A percentile compares a stretch with the other conserved stretches of the same genome.
Evolutionary conservation across 2,329 filamentous ascomycete genomes (phyloP).

Genomic region (Mycosphaerella arachidis): DNA sequence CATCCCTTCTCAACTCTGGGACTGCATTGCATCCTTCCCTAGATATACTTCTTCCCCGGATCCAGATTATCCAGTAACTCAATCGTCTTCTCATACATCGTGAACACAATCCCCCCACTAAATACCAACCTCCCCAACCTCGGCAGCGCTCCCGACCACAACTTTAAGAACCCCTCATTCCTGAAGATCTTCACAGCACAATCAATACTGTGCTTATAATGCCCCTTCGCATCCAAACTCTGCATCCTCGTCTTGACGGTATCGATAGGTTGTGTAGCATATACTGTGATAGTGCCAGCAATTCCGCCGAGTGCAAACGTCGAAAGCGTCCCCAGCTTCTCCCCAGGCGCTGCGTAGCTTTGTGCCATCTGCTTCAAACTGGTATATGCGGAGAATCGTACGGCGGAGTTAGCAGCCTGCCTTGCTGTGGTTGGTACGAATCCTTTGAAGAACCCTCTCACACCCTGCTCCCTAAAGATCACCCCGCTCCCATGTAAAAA

Average conservation of each 20-base stretch:
- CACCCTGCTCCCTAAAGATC: conserved; percentile 80
- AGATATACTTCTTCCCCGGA: conserved; percentile 75
- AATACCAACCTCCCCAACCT: conserved; percentile 77
- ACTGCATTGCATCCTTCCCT: background rate
- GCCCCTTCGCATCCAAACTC: conserved; percentile 74
- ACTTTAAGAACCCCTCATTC: conserved; percentile 81
- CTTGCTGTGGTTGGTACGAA: conserved; percentile 92
- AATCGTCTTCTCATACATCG: conserved; percentile 96
- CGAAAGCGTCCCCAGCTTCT: conserved; percentile 81
- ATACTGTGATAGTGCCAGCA: conserved; percentile 88
- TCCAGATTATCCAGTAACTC: conserved; percentile 76
- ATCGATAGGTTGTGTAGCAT: conserved; percentile 67
- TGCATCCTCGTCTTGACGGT: conserved; percentile 98
- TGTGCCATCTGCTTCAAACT: conserved; percentile 87
- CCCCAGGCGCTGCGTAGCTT: conserved; percentile 86
- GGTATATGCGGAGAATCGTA: conserved; percentile 91
- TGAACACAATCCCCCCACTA: conserved; percentile 96
- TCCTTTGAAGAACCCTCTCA: conserved; percentile 93
- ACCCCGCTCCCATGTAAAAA: conserved; percentile 86
- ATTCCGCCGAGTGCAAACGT: conserved; percentile 89
- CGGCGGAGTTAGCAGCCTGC: conserved; percentile 90
- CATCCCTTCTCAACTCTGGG: too few relatives aligned
- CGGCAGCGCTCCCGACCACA: conserved; percentile 91
- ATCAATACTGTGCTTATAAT: conserved; percentile 82
- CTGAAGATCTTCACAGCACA: conserved; percentile 80